Base-by-base conservation (phyloP, 75 land plant genomes). In the Pinus albicaulis region DNA sequence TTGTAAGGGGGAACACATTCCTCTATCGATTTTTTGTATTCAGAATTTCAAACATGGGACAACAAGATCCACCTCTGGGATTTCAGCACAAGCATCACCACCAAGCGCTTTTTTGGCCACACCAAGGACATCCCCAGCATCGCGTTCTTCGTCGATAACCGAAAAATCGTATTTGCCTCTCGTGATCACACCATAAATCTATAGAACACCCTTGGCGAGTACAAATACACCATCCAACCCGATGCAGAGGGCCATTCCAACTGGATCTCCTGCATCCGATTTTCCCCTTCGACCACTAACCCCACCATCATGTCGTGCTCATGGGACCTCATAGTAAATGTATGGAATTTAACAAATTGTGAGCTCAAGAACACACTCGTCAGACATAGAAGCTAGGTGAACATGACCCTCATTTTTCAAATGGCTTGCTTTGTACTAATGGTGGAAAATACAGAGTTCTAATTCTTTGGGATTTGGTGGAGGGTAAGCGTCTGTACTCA, bases 151-250 rank as follows among this genome's bases (percentile, higher is more conserved):
- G 55, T 85, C 56, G 90, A 88, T 31, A 88, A 88, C 55, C 90
- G 87, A 53, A 87, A 88, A 84, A 87, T 92, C 69, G 95, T 92
- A 15, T 90, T 90, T 1, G 95, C 93, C 13, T 90, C 92, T 10
- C 88, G 95, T 3, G 95, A 92, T 78, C 81, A 86, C 57, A 82
- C 88, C 59, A 92, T 92, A 59, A 90, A 88, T 90, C 87, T 92
- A 17, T 92, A 92, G 94, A 92, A 92, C 88, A 92, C 95, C 11
- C 90, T 92, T 22, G 95, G 95, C 4, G 95, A 92, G 82, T 92
- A 92, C 86, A 92, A n/a, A n/a, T n/a, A n/a, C n/a, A n/a, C n/a
- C n/a, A n/a, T n/a, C n/a, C n/a, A n/a, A n/a, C n/a, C n/a, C n/a
- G n/a, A n/a, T n/a, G n/a, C n/a, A n/a, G n/a, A n/a, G n/a, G n/a